Conservation (phyloP, 129 eudicot species). For the Silybum marianum region DNA sequence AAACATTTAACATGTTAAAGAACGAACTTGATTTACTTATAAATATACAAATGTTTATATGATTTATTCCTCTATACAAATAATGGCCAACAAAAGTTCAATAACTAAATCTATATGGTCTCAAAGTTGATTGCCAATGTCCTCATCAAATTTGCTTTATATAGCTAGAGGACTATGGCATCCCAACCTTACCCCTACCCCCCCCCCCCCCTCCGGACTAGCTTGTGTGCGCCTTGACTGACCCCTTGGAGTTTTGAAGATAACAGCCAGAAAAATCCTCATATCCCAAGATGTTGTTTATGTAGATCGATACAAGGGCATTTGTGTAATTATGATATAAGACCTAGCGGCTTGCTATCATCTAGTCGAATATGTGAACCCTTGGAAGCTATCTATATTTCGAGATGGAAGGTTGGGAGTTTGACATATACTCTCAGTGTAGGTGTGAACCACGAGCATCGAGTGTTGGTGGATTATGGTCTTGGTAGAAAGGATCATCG, state of each 20-base stretch:
- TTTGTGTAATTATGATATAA: slow-evolving; percentile 7
- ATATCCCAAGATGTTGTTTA: not conserved
- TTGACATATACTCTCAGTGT: slow-evolving; percentile 15
- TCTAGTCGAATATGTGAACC: not conserved
- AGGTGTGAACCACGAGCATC: slow-evolving; percentile 26
- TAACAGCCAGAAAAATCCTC: not conserved
- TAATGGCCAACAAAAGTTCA: not conserved
- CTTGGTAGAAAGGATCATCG: slow-evolving; percentile 88
- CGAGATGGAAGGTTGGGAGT: not conserved
- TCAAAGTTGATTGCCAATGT: slow-evolving; percentile 8
- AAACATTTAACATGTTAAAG: too few species aligned
- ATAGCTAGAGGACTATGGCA: not conserved
- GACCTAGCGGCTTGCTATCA: not conserved
- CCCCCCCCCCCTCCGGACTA: too few species aligned
- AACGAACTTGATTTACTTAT: too few species aligned
- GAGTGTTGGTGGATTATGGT: slow-evolving; percentile 37
- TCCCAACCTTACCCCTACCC: too few species aligned
- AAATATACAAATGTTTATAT: slow-evolving; percentile 10
- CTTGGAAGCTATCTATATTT: not conserved
- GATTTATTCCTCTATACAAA: slow-evolving; percentile 25
- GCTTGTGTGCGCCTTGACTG: not conserved
- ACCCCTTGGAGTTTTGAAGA: not conserved
- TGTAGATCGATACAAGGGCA: slow-evolving; percentile 1
- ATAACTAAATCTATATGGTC: not conserved
- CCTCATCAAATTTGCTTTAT: not conserved